Percentiles rank a stretch among this genome's conserved stretches.
Conservation (phyloP, 1,284 basidiomycete genomes). For the Pyrrhoderma noxium region DNA sequence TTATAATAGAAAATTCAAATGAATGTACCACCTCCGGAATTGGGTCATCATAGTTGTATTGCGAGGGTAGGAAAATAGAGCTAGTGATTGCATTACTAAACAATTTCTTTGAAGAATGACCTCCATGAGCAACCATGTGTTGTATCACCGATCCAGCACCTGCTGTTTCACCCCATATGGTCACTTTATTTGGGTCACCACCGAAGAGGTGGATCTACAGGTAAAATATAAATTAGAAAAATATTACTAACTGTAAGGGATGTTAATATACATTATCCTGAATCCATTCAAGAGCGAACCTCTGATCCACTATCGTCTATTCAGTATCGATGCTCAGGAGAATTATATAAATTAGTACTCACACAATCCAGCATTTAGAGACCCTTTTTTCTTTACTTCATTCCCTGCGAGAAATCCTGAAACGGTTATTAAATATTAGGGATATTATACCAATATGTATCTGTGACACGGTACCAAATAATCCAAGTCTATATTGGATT, state of each 20-base stretch:
- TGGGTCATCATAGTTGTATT: constrained; percentile 19
- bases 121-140: constrained; percentile 20
- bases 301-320: constrained; percentile 31
- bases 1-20: not conserved
- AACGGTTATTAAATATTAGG: not conserved
- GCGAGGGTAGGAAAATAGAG: constrained; percentile 20
- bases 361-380: constrained; percentile 26
- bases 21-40: constrained; percentile 14
- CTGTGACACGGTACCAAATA: constrained; percentile 8
- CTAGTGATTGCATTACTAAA: constrained; percentile 19
- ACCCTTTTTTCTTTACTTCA: constrained; percentile 23
- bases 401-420: constrained; percentile 25
- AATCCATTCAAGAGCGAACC: constrained; percentile 28
- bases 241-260: not conserved
- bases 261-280: constrained; percentile 24
- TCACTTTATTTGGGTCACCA: constrained; percentile 28
- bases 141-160: constrained; percentile 21
- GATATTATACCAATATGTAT: not conserved
- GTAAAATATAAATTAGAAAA: not conserved
- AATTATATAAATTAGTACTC: constrained; percentile 5
- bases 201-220: constrained; percentile 24
- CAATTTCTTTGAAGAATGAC: constrained; percentile 16
- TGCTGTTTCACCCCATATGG: too few relatives aligned
- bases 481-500: constrained; percentile 15
- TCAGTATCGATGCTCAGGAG: not conserved